Evolutionary conservation across 179 eudicot genomes (phyloP), one percentile per base, ranked within the genome.

Genomic region (Camellia oleifera): DNA sequence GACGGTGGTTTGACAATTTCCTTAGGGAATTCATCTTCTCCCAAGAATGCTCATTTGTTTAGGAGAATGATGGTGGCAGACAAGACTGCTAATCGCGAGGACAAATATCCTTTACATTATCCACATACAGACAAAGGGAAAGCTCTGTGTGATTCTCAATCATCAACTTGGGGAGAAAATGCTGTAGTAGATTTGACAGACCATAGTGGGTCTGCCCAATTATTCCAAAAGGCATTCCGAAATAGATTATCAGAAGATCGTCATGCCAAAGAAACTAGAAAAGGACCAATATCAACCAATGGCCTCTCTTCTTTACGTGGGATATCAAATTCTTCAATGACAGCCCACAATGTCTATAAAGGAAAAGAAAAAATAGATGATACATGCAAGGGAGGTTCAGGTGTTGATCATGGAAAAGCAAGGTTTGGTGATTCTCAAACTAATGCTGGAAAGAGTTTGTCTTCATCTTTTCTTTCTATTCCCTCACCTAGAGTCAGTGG

Each of bases 331-430:
- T 77, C 84, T 75, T 68, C 81, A 17, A 78, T 42, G 58, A 12
- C 62, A 76, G 65, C 79, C 4, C 67, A 77, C 58, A 66, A 58
- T 81, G 81, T 67, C 58, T 66, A 73, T 78, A 88, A 91, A 82
- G 89, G 89, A 66, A 89, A 89, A 85, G 83, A 58, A 57, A 88
- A 84, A 78, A 56, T 85, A 42, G 83, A 67, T 45, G 73, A 77
- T 81, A 32, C 60, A n/a, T 66, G 18, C 23, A 83, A 71, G 76
- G 87, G 81, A 83, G 71, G 80, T 83, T 77, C 77, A 75, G 81
- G 74, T 78, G 69, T 68, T 84, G 82, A 18, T 74, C 26, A 4
- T 70, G 84, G 79, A 50, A 83, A 82, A 74, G 86, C 83, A 23
- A 52, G 58, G 42, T 45, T 44, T 67, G 79, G 72, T 72, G 78